phyloP scores from a whole-genome alignment of 192 early-diverging fungal species.

The Coemansia sp. region DNA sequence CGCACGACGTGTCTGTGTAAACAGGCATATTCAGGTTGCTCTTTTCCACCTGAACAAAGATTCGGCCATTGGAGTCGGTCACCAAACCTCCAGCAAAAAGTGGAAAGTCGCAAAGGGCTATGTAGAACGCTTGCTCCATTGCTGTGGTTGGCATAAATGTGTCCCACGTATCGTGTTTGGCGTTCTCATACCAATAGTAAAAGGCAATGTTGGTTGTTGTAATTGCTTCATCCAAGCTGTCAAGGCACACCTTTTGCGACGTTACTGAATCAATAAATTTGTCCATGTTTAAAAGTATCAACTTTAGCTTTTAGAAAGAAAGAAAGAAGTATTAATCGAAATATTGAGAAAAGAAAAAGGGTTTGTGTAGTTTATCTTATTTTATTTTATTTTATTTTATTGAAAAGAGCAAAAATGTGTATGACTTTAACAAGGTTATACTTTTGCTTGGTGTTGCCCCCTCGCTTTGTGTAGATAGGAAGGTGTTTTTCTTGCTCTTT shows the following conservation, averaged over 20 bases:
- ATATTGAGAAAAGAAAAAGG: too few species aligned
- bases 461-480: too few species aligned
- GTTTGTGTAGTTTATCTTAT: too few species aligned
- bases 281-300: constrained; percentile 10
- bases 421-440: too few species aligned
- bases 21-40: constrained; percentile 30
- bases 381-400: too few species aligned
- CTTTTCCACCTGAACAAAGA: constrained; percentile 3
- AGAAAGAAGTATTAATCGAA: not conserved
- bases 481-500: too few species aligned
- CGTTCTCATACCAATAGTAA: constrained; percentile 21
- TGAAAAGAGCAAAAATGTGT: too few species aligned
- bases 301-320: not conserved
- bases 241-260: constrained; percentile 5
- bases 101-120: constrained; percentile 13
- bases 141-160: constrained; percentile 20
- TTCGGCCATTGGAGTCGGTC: not conserved
- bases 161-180: not conserved
- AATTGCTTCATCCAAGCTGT: constrained; percentile 3
- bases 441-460: too few species aligned
- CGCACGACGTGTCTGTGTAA: constrained; percentile 14
- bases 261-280: not conserved
- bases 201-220: constrained; percentile 10
- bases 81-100: constrained; percentile 15
- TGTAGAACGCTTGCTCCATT: constrained; percentile 22